These are phyloP conservation scores for Gyrodon lividus DNA, from an alignment of 768 basidiomycete species.

Conservation along the genomic window DNA sequence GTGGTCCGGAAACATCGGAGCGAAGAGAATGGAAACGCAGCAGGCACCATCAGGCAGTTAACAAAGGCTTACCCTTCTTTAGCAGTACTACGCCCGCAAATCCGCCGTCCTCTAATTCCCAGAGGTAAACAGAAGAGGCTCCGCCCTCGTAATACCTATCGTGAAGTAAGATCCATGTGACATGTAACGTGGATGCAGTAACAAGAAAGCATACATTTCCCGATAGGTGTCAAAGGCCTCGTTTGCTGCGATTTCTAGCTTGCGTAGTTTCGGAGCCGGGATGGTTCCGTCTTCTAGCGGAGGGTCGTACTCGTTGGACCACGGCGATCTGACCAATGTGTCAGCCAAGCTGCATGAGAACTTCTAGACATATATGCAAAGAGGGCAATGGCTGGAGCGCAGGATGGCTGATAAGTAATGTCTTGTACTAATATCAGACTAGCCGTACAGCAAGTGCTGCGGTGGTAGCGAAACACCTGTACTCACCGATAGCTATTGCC, in stretches of 20 bases:
- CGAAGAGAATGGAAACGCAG: slow-evolving; percentile 3
- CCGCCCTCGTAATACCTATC: slow-evolving; percentile 97
- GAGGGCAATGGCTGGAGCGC: background rate
- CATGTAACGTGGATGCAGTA: background rate
- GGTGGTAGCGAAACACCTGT: background rate
- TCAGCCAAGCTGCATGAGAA: slow-evolving; percentile 12
- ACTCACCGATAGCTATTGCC: slow-evolving; percentile 86
- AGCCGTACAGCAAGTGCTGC: background rate
- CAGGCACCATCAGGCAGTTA: background rate
- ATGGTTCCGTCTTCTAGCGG: slow-evolving; percentile 85
- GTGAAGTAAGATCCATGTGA: slow-evolving; percentile 1
- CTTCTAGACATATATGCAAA: background rate
- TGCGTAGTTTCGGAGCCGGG: slow-evolving; percentile 81
- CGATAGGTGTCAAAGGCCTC: slow-evolving; percentile 97
- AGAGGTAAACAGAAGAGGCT: slow-evolving; percentile 93
- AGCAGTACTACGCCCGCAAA: slow-evolving; percentile 96
- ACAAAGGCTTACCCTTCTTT: slow-evolving; percentile 73
- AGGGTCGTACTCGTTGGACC: slow-evolving; percentile 96
- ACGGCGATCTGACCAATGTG: slow-evolving; percentile 72
- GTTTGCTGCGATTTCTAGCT: slow-evolving; percentile 90
- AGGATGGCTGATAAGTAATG: too few species aligned
- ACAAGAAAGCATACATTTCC: slow-evolving; percentile 64
- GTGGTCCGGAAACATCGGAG: background rate
- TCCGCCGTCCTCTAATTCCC: slow-evolving; percentile 95
- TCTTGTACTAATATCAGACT: too few species aligned